Percentiles rank a stretch among this genome's conserved stretches.
Conservation (phyloP, 352 stramenopile species). For the Pythium sukuiense region DNA sequence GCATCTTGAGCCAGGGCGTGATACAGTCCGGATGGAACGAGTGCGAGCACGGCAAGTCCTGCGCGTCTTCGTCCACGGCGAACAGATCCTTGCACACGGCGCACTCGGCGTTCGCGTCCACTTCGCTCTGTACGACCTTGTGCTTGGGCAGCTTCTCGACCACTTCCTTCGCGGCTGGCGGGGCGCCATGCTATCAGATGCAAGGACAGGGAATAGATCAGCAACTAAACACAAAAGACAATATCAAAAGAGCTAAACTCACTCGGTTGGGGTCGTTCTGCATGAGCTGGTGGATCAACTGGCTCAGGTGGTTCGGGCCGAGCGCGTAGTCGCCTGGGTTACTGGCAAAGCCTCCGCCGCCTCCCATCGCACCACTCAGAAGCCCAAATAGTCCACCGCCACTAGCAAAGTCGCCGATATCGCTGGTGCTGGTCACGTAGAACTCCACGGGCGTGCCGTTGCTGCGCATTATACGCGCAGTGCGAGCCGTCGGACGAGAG, state of each 20-base stretch:
- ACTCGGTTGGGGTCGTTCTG: constrained; percentile 86
- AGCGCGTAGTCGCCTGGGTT: constrained; percentile 85
- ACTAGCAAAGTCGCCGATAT: constrained; percentile 32
- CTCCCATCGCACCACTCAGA: constrained; percentile 59
- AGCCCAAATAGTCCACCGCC: constrained; percentile 35
- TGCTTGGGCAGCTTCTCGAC: constrained; percentile 76
- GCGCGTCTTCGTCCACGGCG: constrained; percentile 70
- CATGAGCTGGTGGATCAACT: constrained; percentile 89
- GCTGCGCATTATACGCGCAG: constrained; percentile 59
- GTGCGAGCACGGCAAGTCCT: constrained; percentile 74
- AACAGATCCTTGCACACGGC: constrained; percentile 88
- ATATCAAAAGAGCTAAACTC: constrained; percentile 23
- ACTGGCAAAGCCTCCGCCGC: constrained; percentile 42
- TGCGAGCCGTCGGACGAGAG: constrained; percentile 21
- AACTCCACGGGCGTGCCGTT: constrained; percentile 75
- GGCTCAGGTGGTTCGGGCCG: constrained; percentile 65
- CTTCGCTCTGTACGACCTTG: constrained; percentile 70
- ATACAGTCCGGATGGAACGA: constrained; percentile 87
- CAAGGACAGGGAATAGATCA: too few species aligned
- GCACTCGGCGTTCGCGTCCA: constrained; percentile 77
- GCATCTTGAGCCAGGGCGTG: constrained; percentile 83
- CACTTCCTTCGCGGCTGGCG: constrained; percentile 71
- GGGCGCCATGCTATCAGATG: constrained; percentile 77
- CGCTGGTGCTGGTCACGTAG: constrained; percentile 61
- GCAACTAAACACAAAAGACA: too few species aligned